Conservation (phyloP, 495 filamentous ascomycete genomes). For the Xylaria sp. region DNA sequence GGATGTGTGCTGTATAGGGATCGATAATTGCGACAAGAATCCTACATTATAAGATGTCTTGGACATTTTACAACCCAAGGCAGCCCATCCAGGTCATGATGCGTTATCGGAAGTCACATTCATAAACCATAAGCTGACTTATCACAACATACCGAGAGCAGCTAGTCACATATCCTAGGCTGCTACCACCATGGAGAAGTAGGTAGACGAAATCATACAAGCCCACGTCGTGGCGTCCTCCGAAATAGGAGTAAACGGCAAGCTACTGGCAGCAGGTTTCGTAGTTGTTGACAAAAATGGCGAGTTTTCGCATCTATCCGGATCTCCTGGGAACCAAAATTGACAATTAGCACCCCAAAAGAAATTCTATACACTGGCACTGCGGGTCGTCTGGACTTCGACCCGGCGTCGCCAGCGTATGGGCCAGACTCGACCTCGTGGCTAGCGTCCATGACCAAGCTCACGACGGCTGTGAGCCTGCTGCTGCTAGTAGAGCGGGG, state of each 20-base stretch:
- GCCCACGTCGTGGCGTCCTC: neutral
- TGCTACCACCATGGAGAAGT: neutral
- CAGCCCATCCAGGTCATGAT: too few relatives aligned
- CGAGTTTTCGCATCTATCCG: neutral
- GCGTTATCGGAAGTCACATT: too few relatives aligned
- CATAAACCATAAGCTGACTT: neutral
- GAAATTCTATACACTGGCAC: constrained; percentile 3
- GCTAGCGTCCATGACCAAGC: constrained; percentile 46
- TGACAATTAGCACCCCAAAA: neutral
- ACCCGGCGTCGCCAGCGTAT: constrained; percentile 25
- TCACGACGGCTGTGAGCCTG: constrained; percentile 42
- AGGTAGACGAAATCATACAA: neutral
- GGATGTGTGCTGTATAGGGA: too few relatives aligned
- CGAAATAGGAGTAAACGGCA: neutral
- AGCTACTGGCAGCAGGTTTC: constrained; percentile 11
- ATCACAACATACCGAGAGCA: neutral
- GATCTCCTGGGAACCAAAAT: neutral
- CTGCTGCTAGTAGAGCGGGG: constrained; percentile 49
- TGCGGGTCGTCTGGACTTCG: constrained; percentile 9
- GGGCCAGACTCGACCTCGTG: constrained; percentile 37
- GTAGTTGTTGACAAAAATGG: constrained; percentile 6
- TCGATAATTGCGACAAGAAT: neutral
- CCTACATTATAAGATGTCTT: too few relatives aligned
- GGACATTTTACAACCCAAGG: too few relatives aligned
- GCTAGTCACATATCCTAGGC: too few relatives aligned